phyloP scores from a whole-genome alignment of 805 yeast species.

The Wickerhamomyces chaumierensis region DNA sequence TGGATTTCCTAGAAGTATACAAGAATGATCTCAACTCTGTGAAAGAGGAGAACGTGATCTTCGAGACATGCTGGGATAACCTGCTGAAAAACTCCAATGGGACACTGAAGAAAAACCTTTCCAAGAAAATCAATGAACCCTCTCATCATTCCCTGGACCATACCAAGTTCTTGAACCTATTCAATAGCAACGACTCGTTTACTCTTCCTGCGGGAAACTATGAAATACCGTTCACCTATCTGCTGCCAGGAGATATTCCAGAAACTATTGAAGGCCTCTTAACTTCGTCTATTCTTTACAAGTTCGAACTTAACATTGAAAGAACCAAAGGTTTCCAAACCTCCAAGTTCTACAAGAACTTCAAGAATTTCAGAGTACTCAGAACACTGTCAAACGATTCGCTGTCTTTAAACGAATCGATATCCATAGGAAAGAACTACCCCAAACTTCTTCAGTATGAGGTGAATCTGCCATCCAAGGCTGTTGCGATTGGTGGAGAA shows the following conservation, averaged over 20 bases:
- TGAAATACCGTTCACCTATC: slow-evolving; percentile 73
- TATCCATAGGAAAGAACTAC: slow-evolving; percentile 87
- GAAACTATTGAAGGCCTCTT: slow-evolving; percentile 86
- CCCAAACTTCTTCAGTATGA: slow-evolving; percentile 81
- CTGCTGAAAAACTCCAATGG: slow-evolving; percentile 25
- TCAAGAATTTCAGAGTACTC: slow-evolving; percentile 64
- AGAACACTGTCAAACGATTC: slow-evolving; percentile 78
- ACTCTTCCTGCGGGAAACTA: slow-evolving; percentile 61
- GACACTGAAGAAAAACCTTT: slow-evolving; percentile 8
- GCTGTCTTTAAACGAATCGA: slow-evolving; percentile 62
- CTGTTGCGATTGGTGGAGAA: slow-evolving; percentile 75
- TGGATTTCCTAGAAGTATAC: slow-evolving; percentile 44
- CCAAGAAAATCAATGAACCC: background rate
- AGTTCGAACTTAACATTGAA: slow-evolving; percentile 67
- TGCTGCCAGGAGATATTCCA: slow-evolving; percentile 68
- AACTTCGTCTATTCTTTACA: slow-evolving; percentile 64
- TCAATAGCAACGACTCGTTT: slow-evolving; percentile 15
- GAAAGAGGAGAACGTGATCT: slow-evolving; percentile 45
- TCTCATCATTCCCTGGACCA: background rate
- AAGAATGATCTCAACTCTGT: slow-evolving; percentile 30
- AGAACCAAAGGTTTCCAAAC: slow-evolving; percentile 38
- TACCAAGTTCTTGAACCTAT: background rate
- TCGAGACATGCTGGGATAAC: slow-evolving; percentile 68
- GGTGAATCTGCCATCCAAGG: slow-evolving; percentile 73
- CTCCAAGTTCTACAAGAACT: slow-evolving; percentile 40